A percentile compares a stretch with the other conserved stretches of the same genome.
Evolutionary conservation across 495 filamentous ascomycete genomes (phyloP).

Genomic region (Penicillium longicatenatum): DNA sequence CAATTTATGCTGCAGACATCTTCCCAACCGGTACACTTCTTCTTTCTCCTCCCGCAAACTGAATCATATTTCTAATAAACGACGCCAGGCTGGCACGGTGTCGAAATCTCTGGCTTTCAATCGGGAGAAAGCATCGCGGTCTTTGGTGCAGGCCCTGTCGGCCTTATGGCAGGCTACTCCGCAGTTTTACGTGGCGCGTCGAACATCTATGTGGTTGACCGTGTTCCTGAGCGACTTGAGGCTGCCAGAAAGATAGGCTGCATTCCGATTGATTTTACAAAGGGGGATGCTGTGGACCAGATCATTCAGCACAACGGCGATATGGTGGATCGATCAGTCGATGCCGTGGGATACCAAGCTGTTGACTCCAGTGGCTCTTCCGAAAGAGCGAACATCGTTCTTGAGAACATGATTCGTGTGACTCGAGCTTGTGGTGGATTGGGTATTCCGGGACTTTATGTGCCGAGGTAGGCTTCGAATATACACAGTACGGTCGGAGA

Average conservation of each 20-base stretch:
- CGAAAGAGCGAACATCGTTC: constrained; percentile 46
- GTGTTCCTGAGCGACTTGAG: constrained; percentile 51
- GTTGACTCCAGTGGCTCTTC: constrained; percentile 41
- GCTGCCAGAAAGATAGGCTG: constrained; percentile 56
- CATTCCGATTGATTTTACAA: constrained; percentile 40
- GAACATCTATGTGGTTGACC: constrained; percentile 56
- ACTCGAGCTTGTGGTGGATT: constrained; percentile 50
- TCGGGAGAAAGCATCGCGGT: constrained; percentile 58
- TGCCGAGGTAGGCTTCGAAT: constrained; percentile 30
- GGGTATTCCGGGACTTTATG: constrained; percentile 49
- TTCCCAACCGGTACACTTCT: constrained; percentile 51
- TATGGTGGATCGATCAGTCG: constrained; percentile 55
- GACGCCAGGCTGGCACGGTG: constrained; percentile 53
- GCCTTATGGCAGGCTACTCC: constrained; percentile 59
- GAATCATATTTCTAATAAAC: not conserved
- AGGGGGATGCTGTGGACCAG: constrained; percentile 40
- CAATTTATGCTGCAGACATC: constrained; percentile 43
- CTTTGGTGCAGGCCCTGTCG: constrained; percentile 53
- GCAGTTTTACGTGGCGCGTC: constrained; percentile 54
- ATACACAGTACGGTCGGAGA: not conserved
- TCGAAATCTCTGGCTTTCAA: constrained; percentile 55
- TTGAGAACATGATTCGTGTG: constrained; percentile 50
- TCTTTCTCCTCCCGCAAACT: not conserved
- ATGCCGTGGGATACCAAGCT: constrained; percentile 59
- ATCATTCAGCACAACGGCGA: constrained; percentile 37